Evolutionary conservation across 768 basidiomycete genomes (phyloP), one percentile per base, ranked within the genome.

Genomic region (Agaricus sinodeliciosus): DNA sequence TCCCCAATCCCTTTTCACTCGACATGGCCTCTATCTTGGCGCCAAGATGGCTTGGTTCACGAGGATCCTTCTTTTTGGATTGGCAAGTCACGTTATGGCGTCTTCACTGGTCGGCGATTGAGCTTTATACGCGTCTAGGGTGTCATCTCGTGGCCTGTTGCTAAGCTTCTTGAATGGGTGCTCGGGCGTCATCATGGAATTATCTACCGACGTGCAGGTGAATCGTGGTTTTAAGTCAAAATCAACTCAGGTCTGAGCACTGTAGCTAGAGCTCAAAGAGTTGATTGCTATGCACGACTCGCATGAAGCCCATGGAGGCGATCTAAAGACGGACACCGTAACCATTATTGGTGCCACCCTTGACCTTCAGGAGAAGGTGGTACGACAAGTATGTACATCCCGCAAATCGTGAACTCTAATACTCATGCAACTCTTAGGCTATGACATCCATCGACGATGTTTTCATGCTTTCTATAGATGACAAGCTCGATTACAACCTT

Each of bases 1-100:
- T 56, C 92, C 92, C 0, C 92, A 95, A 62, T 90, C 89, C 1
- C 72, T 94, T n/a, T 95, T 90, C 67, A 90, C 90, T 18, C 86
- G 92, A 35, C 86, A 92, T 72, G 93, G 93, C 18, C 77, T 94
- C 4, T 89, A 86, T 59, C 79, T 95, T 43, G 91, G 92, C 34
- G 90, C 91, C 8, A 88, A 89, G 62, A 88, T 90, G 85, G 91
- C 86, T 0, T 73, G 75, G 0, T 76, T 86, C 39, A 85, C 87
- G 1, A 79, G 74, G 35, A 58, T 77, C 31, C 68, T 94, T 34
- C 86, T 94, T 3, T 87, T 81, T 69, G 67, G 74, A 16, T 60
- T 92, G 64, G 90, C 90, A 51, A 44, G 78, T 65, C 22, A 36
- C 43, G 9, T 19, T 25, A 4, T 9, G n/a, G 50, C 7, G 9